Base-by-base conservation (phyloP, 441 rosid species). In the Populus hybrid region DNA sequence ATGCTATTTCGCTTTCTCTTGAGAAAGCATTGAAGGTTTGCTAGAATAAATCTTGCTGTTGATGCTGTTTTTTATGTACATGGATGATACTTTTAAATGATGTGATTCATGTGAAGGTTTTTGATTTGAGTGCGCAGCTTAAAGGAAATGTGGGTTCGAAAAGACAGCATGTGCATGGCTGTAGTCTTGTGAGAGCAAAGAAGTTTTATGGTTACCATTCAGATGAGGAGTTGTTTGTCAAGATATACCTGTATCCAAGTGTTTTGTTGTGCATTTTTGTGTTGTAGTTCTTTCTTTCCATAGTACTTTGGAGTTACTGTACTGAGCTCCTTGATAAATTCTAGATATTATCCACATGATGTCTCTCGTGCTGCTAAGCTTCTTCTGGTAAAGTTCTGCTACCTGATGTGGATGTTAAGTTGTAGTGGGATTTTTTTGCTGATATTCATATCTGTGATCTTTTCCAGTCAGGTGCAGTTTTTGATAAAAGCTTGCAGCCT, bases 21-120 rank as follows among this genome's bases (percentile, higher is more conserved):
- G 99, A 96, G 87, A 93, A 92, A 73, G 94, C 97, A 36, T 79
- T 96, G 87, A 96, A 92, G 95, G 99, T 96, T 72, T 70, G 80
- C 70, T 38, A 72, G 67, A 46, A 67, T 70, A 76, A 32, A 23
- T 73, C 73, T 65, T 73, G 65, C 8, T 6, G 1, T 69, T 16
- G n/a, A 50, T 14, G 59, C 46, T 84, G 35, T 35, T 46, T 20
- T 21, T 6, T 75, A 23, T 59, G 71, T 18, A 50, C 18, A 16
- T 67, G 34, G 2, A 57, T 46, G 18, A 11, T 54, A 65, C 21
- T 67, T 40, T 61, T 30, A 14, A 54, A 10, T 73, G 35, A 59
- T 79, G 28, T 38, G 36, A 28, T 20, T 11, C 30, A 63, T 72
- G 54, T 83, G 79, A 75, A 64, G 40, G 74, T 34, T 61, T 80